Percentiles rank a stretch among this genome's conserved stretches.
Conservation (phyloP, 2,329 filamentous ascomycete genomes). For the Metarhizium guizhouense region DNA sequence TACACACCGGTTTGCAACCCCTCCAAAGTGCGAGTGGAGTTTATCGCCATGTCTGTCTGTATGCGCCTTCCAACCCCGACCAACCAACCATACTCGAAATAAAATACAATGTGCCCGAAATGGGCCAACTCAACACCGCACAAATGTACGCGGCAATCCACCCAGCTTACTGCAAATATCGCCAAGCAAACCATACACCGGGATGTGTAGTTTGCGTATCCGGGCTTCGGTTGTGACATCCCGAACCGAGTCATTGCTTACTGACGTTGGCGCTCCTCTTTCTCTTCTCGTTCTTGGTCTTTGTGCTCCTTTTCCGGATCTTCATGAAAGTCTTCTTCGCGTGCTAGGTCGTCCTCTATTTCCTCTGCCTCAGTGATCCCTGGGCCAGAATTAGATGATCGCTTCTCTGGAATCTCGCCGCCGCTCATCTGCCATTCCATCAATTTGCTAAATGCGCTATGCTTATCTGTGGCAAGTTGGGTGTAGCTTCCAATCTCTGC, state of each 20-base stretch:
- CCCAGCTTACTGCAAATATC: background rate
- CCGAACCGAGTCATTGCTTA: background rate
- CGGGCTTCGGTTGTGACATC: background rate
- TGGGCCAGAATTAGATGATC: conserved; percentile 21
- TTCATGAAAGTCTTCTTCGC: conserved; percentile 15
- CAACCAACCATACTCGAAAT: background rate
- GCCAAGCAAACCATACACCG: background rate
- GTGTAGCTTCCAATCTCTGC: conserved; percentile 83
- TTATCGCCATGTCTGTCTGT: background rate
- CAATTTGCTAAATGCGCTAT: conserved; percentile 83
- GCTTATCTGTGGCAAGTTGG: conserved; percentile 60
- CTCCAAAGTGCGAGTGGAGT: background rate
- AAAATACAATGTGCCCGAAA: background rate
- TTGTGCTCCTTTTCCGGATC: background rate
- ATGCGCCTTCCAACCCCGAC: background rate
- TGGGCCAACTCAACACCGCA: background rate
- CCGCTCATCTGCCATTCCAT: conserved; percentile 99
- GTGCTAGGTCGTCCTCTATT: conserved; percentile 35
- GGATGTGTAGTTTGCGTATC: background rate
- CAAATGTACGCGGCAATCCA: background rate
- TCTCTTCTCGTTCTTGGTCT: background rate
- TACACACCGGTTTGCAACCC: background rate
- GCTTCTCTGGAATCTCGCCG: conserved; percentile 49
- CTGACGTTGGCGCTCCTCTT: background rate
- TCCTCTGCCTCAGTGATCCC: conserved; percentile 43